Conservation (phyloP, 2,329 filamentous ascomycete species). For the Penicillium sp. region DNA sequence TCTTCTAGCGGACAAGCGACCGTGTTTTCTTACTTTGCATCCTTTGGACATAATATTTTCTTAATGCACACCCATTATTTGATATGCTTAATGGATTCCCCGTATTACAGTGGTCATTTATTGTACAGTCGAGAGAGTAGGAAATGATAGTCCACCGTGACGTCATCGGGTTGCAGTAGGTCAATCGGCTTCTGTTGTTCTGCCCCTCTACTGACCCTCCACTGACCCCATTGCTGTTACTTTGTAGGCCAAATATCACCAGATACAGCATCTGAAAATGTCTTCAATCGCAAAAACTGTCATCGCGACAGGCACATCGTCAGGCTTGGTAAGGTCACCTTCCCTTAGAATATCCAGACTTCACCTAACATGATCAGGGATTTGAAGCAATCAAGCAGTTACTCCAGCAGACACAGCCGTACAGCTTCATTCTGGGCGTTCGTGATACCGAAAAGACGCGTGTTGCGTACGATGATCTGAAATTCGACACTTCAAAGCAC, state of each 20-base stretch:
- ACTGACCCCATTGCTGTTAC: background rate
- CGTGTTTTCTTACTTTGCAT: background rate
- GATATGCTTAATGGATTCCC: background rate
- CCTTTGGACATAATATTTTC: background rate
- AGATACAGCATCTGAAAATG: constrained; percentile 6
- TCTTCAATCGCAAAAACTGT: constrained; percentile 17
- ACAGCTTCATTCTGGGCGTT: constrained; percentile 27
- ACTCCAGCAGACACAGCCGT: constrained; percentile 22
- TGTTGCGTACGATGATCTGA: constrained; percentile 20
- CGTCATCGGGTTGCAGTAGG: background rate
- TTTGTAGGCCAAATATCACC: background rate
- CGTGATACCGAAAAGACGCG: constrained; percentile 20
- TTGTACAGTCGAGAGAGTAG: background rate
- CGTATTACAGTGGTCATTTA: background rate
- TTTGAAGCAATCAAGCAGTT: constrained; percentile 30
- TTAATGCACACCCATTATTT: background rate
- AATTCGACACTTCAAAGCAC: constrained; percentile 23
- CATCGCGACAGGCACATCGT: constrained; percentile 24
- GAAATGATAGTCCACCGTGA: background rate
- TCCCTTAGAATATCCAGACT: background rate
- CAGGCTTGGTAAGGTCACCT: constrained; percentile 17
- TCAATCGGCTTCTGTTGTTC: background rate
- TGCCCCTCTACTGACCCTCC: background rate
- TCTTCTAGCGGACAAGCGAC: background rate
- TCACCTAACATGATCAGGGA: constrained; percentile 16